phyloP scores from a whole-genome alignment of 192 early-diverging fungal species.

The Phycomyces blakesleeanus region DNA sequence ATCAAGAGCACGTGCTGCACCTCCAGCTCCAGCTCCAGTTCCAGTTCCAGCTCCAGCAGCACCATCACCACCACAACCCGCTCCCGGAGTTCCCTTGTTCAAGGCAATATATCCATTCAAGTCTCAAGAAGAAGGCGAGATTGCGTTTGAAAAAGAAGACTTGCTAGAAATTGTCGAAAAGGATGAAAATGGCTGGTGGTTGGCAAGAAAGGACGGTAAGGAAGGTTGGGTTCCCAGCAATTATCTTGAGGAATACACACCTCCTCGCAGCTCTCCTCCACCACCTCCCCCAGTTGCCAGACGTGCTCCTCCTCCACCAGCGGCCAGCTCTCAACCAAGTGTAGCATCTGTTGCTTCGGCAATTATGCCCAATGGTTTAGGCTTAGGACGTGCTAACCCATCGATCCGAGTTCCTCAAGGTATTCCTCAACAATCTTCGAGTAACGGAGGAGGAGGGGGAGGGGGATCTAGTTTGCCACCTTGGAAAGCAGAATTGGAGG shows the following conservation, averaged over 20 bases:
- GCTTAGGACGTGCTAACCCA: not conserved
- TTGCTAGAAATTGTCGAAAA: slow-evolving; percentile 67
- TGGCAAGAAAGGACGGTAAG: slow-evolving; percentile 50
- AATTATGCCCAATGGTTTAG: not conserved
- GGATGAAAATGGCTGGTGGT: slow-evolving; percentile 58
- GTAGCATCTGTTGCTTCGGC: not conserved
- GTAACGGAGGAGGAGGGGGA: slow-evolving; percentile 30
- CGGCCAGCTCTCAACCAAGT: slow-evolving; percentile 10
- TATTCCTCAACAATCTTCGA: slow-evolving; percentile 24
- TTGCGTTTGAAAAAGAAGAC: slow-evolving; percentile 62
- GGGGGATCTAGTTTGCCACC: slow-evolving; percentile 39
- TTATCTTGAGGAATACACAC: slow-evolving; percentile 62
- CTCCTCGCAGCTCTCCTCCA: slow-evolving; percentile 34
- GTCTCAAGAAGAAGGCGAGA: slow-evolving; percentile 58
- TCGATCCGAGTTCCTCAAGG: not conserved
- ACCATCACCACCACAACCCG: slow-evolving; percentile 33
- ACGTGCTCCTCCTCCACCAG: slow-evolving; percentile 21
- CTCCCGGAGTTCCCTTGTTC: slow-evolving; percentile 49
- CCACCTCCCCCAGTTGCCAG: slow-evolving; percentile 36
- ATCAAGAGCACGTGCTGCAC: slow-evolving; percentile 22
- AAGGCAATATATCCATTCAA: slow-evolving; percentile 69
- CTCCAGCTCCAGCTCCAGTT: slow-evolving; percentile 59
- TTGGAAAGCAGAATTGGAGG: slow-evolving; percentile 56
- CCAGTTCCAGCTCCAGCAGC: slow-evolving; percentile 53
- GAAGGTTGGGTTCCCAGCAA: slow-evolving; percentile 83